Base-by-base conservation (phyloP, 805 yeast genomes). In the Ogataea paradorogensis region DNA sequence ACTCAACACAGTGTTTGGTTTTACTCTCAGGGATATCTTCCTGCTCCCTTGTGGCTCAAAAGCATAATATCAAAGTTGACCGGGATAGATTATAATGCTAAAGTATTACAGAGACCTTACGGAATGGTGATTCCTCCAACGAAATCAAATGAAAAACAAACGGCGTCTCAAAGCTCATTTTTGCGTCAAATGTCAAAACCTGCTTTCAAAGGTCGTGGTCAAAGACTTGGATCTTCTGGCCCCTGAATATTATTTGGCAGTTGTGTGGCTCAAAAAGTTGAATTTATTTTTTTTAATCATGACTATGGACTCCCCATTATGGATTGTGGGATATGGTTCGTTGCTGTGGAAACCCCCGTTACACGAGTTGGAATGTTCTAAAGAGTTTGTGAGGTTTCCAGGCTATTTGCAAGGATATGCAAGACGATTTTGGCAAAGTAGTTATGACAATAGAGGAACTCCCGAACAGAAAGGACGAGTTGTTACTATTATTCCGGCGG, bases 311-410 rank as follows among this genome's bases (percentile, higher is more conserved):
- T 28, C 32, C 9, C 44, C 35, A 0, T 59, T 80, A 43, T 90
- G 95, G 95, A 73, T 89, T 10, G 79, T 89, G 9, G 96, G 97
- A 2, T 89, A 89, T 56, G 97, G 97, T 1, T 85, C 95, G 0
- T 67, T 89, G 37, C 80, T 89, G 18, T 89, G 84, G 71, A 89
- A 88, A 55, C 96, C 96, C 0, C 97, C 96, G 0, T 90, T 49
- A 73, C 76, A 45, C 69, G 76, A 33, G 68, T 73, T 52, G 64
- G 78, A 27, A 71, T 47, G 54, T 30, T 53, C 59, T 9, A 33
- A 43, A 13, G 37, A 46, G 20, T 56, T 60, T 30, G 41, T 43
- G 15, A 46, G 51, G 26, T 59, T 84, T 8, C 80, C 88, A 0
- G 96, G 96, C 0, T 75, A 80, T 33, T 69, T 90, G 16, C 69